Evolutionary conservation across 2,329 filamentous ascomycete genomes (phyloP), one percentile per base, ranked within the genome.

Genomic region (Chalaropsis ovoidea): DNA sequence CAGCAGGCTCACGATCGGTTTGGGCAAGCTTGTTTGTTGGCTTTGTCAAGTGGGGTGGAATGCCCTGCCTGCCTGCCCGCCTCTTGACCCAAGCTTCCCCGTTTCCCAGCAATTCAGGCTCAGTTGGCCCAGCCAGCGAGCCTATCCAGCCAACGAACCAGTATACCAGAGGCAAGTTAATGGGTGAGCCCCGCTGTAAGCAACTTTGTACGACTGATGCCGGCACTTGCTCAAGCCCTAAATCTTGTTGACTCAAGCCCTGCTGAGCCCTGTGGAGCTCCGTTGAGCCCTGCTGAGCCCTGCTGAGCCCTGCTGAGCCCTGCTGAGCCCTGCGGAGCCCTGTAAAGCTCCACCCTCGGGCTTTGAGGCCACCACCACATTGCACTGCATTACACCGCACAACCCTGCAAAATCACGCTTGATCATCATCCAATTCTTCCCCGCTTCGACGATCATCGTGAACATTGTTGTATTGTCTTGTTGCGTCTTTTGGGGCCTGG

Each of bases 1-100:
- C 17, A 47, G 43, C 43, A 5, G 15, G 17, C 6, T 47, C 7
- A n/a, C 45, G 45, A 47, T 19, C 22, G 19, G 15, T 19, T 27
- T 54, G n/a, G n/a, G n/a, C n/a, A n/a, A n/a, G n/a, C n/a, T n/a
- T n/a, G n/a, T n/a, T n/a, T n/a, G n/a, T n/a, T n/a, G n/a, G n/a
- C n/a, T n/a, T n/a, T n/a, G n/a, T 5, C 19, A 54, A 2, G 49
- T 27, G 49, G 49, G 24, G 49, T 54, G 24, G 49, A 54, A 27
- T 27, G 3, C 22, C 22, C 24, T 54, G n/a, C n/a, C n/a, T n/a
- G n/a, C n/a, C n/a, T n/a, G n/a, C n/a, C n/a, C n/a, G n/a, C n/a
- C n/a, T 15, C 49, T 54, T 54, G 49, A 54, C 49, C 49, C 19
- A 54, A 54, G 49, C 49, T 54, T 54, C 49, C 49, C 24, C 13